phyloP scores from a whole-genome alignment of 2,329 filamentous ascomycete genomes.

The Aureobasidium musti region DNA sequence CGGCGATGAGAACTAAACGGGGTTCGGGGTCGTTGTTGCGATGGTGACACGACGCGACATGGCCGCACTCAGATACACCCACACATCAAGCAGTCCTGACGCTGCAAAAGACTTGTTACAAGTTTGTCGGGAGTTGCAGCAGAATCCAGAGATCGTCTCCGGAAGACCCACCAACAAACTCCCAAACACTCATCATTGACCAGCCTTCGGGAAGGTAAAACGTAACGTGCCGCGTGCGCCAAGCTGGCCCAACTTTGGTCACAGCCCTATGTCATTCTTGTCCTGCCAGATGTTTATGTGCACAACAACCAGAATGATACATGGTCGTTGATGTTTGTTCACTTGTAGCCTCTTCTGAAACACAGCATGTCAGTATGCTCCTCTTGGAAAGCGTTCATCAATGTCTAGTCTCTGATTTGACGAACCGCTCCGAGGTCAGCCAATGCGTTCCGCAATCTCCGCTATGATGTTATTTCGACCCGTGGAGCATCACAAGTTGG shows the following conservation, averaged over 20 bases:
- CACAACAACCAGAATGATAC: background rate
- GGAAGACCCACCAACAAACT: constrained; percentile 17
- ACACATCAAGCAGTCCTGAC: constrained; percentile 5
- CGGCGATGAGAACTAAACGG: background rate
- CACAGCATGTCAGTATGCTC: background rate
- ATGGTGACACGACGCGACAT: constrained; percentile 26
- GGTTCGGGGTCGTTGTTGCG: constrained; percentile 16
- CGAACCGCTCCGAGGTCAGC: background rate
- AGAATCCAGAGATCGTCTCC: background rate
- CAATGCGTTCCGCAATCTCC: constrained; percentile 13
- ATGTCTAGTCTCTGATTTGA: background rate
- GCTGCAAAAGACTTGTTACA: background rate
- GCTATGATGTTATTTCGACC: background rate
- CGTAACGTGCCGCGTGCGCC: constrained; percentile 11
- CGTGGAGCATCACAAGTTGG: constrained; percentile 2
- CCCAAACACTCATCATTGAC: constrained; percentile 26
- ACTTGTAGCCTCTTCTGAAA: background rate
- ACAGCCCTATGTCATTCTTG: background rate
- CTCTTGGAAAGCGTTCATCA: background rate
- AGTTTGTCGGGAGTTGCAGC: background rate
- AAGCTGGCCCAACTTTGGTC: constrained; percentile 3
- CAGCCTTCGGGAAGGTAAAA: constrained; percentile 25
- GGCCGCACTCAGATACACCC: constrained; percentile 12
- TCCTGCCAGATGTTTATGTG: too few species aligned
- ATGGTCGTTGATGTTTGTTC: background rate